Percentiles rank a stretch among this genome's conserved stretches.
These are phyloP conservation scores for Fusarium sp. DNA, from an alignment of 2,329 filamentous ascomycete genomes.

Conservation along the genomic window DNA sequence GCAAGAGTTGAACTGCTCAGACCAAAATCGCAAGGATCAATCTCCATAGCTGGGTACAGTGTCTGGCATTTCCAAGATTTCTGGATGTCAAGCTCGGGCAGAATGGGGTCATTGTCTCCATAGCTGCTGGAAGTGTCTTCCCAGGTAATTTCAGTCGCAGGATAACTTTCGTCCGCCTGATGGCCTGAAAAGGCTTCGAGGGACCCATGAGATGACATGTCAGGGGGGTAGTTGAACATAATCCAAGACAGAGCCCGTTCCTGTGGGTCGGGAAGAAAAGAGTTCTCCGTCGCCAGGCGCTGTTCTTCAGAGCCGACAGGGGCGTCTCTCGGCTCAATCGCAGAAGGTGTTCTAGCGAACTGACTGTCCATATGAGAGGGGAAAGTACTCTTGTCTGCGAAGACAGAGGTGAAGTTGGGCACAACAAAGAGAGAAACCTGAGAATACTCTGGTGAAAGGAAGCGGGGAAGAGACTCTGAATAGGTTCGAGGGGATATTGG, in stretches of 20 bases:
- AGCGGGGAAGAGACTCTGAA: neutral
- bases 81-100: neutral
- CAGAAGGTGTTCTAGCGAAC: too few relatives aligned
- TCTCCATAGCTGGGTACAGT: neutral
- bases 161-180: rapidly evolving
- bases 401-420: neutral
- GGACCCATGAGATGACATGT: neutral
- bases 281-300: neutral
- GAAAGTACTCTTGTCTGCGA: neutral
- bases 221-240: rapidly evolving
- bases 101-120: neutral
- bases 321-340: too few relatives aligned
- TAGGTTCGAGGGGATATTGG: rapidly evolving
- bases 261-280: rapidly evolving
- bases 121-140: neutral
- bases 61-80: rapidly evolving
- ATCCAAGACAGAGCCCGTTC: neutral
- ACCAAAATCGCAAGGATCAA: neutral
- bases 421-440: rapidly evolving
- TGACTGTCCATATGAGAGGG: neutral
- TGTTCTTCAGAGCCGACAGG: too few relatives aligned
- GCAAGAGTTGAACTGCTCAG: neutral
- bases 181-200: neutral
- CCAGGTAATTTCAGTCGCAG: neutral
- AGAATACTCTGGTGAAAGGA: rapidly evolving